A percentile compares a stretch with the other conserved stretches of the same genome.
phyloP scores from a whole-genome alignment of 2,329 filamentous ascomycete genomes.

The Colletotrichum sp. region DNA sequence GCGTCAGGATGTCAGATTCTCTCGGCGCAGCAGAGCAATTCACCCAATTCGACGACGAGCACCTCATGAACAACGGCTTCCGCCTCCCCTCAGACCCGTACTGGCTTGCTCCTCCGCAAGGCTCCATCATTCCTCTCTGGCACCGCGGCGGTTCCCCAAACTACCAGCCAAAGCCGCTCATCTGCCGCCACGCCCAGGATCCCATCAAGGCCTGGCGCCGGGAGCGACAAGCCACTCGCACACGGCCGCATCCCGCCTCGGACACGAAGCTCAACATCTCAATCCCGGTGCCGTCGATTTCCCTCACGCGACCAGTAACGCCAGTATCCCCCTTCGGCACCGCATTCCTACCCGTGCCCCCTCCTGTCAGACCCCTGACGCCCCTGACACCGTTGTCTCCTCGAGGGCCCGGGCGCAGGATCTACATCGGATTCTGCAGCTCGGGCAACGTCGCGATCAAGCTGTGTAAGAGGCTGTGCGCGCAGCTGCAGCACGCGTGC shows the following conservation, averaged over 20 bases:
- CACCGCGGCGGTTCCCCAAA: conserved; percentile 17
- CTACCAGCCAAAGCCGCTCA: conserved; percentile 18
- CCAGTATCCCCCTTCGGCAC: conserved; percentile 14
- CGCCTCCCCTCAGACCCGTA: conserved; percentile 18
- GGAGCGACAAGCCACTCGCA: neutral
- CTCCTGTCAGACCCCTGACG: conserved; percentile 7
- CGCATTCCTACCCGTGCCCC: conserved; percentile 6
- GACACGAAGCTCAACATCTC: conserved; percentile 11
- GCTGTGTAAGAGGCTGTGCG: conserved; percentile 19
- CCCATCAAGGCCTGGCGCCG: conserved; percentile 18
- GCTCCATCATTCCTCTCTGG: conserved; percentile 19
- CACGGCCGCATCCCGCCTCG: neutral
- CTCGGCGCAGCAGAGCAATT: conserved; percentile 19
- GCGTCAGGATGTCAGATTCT: conserved; percentile 18
- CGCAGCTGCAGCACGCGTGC: conserved; percentile 20
- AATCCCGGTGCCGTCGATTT: conserved; percentile 15
- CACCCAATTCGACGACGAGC: conserved; percentile 19
- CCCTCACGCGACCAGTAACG: conserved; percentile 9
- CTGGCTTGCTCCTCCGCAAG: conserved; percentile 16
- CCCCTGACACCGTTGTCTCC: conserved; percentile 13
- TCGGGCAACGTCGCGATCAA: conserved; percentile 20
- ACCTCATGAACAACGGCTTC: conserved; percentile 20
- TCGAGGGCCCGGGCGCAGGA: conserved; percentile 7
- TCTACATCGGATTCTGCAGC: conserved; percentile 20
- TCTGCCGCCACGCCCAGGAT: conserved; percentile 15